Conservation (phyloP, 2,329 filamentous ascomycete species). For the Aspergillus sp. region DNA sequence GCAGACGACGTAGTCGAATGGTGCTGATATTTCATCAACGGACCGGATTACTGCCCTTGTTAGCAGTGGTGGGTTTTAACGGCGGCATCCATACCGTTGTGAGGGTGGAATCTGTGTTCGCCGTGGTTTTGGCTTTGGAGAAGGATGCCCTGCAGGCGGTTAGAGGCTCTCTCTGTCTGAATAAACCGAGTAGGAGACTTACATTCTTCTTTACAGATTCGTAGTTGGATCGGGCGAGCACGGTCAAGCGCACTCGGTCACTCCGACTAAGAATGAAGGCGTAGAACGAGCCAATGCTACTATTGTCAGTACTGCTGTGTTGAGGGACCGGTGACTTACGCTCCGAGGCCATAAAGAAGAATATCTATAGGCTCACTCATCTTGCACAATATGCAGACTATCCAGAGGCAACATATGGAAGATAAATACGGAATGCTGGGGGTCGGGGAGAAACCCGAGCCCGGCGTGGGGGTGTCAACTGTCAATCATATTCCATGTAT, state of each 20-base stretch:
- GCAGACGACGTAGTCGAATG: conserved; percentile 38
- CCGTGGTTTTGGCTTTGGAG: conserved; percentile 46
- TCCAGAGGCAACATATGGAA: too few species aligned
- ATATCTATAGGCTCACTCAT: conserved; percentile 35
- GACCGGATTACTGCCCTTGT: conserved; percentile 37
- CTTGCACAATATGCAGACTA: not conserved
- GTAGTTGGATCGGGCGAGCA: conserved; percentile 48
- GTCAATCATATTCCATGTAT: not conserved
- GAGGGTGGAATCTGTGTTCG: conserved; percentile 31
- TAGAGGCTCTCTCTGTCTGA: not conserved
- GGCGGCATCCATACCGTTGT: too few species aligned
- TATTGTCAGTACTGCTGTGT: too few species aligned
- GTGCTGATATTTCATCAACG: conserved; percentile 28
- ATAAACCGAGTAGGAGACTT: not conserved
- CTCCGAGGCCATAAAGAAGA: conserved; percentile 55
- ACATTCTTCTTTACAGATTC: conserved; percentile 43
- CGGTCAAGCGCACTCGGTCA: conserved; percentile 41
- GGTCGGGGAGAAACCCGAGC: too few species aligned
- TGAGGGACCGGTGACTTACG: conserved; percentile 48
- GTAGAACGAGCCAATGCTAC: conserved; percentile 59
- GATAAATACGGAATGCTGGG: too few species aligned
- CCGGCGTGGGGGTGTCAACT: not conserved
- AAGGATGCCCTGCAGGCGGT: conserved; percentile 35
- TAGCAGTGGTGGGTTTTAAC: too few species aligned
- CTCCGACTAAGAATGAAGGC: conserved; percentile 52